Percentiles rank a stretch among this genome's conserved stretches.
These are phyloP conservation scores for Ensete glaucum DNA, from an alignment of 176 grass and related monocot genomes.

Conservation along the genomic window DNA sequence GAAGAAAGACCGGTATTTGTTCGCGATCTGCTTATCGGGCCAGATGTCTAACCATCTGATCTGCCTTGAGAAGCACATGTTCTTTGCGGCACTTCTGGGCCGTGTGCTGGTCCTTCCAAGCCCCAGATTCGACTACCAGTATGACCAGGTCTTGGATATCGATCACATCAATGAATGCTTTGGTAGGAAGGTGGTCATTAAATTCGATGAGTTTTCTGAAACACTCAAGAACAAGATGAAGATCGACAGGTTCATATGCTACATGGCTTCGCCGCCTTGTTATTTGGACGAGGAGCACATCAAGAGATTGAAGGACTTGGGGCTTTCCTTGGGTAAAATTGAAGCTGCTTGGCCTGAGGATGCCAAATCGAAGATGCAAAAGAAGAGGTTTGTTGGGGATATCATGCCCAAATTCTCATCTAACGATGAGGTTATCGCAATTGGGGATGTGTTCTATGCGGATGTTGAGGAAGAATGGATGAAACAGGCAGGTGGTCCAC, in stretches of 20 bases:
- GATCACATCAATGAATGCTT: constrained; percentile 76
- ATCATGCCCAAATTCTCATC: constrained; percentile 62
- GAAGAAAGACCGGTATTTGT: constrained; percentile 66
- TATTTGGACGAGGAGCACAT: constrained; percentile 86
- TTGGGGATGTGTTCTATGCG: constrained; percentile 92
- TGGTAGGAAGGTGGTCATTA: constrained; percentile 57
- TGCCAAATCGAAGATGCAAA: constrained; percentile 62
- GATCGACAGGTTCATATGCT: constrained; percentile 91
- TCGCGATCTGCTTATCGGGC: constrained; percentile 71
- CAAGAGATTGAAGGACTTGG: constrained; percentile 69
- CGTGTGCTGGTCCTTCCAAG: constrained; percentile 68
- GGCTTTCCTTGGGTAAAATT: constrained; percentile 66
- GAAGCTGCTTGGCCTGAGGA: constrained; percentile 86
- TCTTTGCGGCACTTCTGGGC: constrained; percentile 75
- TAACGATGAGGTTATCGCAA: constrained; percentile 59
- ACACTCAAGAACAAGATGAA: constrained; percentile 57
- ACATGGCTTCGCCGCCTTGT: constrained; percentile 63
- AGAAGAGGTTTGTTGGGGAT: constrained; percentile 64
- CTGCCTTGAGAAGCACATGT: constrained; percentile 99
- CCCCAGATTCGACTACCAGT: constrained; percentile 67
- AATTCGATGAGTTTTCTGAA: constrained; percentile 63
- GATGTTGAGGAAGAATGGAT: constrained; percentile 84
- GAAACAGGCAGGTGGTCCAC: constrained; percentile 67
- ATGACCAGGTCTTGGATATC: constrained; percentile 72
- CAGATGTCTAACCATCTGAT: constrained; percentile 99